Conservation (phyloP, 2,329 filamentous ascomycete species). For the Teratosphaeria viscida region DNA sequence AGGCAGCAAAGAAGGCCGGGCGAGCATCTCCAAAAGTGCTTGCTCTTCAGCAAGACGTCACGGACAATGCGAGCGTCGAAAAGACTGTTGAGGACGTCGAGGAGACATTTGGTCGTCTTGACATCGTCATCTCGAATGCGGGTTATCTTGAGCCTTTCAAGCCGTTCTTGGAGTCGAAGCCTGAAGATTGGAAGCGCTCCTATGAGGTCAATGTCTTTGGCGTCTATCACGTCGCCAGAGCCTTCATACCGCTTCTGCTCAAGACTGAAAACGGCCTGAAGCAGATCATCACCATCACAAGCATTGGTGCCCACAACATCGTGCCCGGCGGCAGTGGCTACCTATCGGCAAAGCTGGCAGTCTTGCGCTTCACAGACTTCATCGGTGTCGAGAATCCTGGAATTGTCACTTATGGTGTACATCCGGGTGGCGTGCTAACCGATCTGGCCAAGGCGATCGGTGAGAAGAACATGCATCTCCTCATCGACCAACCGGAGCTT, state of each 20-base stretch:
- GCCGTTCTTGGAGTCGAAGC: conserved; percentile 17
- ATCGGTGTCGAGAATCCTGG: conserved; percentile 35
- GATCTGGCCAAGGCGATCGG: conserved; percentile 30
- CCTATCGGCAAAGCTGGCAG: conserved; percentile 36
- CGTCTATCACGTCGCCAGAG: conserved; percentile 20
- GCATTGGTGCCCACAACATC: conserved; percentile 29
- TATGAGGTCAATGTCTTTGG: conserved; percentile 41
- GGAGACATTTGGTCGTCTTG: conserved; percentile 22
- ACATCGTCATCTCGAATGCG: conserved; percentile 31
- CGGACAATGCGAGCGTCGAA: conserved; percentile 28
- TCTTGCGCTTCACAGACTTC: conserved; percentile 37
- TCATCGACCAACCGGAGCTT: conserved; percentile 23
- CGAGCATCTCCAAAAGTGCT: conserved; percentile 31
- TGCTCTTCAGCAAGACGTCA: conserved; percentile 35
- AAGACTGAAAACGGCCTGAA: conserved; percentile 29
- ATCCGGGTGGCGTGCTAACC: conserved; percentile 38
- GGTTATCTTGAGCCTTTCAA: conserved; percentile 15
- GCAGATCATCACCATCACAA: conserved; percentile 34
- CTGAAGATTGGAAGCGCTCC: conserved; percentile 37
- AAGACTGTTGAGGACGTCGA: conserved; percentile 25
- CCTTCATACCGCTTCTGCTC: conserved; percentile 39
- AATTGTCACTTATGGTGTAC: conserved; percentile 30
- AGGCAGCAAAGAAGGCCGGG: conserved; percentile 28
- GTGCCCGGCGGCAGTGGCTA: conserved; percentile 33
- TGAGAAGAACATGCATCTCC: conserved; percentile 9